Evolutionary conservation across 2,329 filamentous ascomycete species (phyloP), one percentile per base, ranked within the genome.

Genomic region (Botrytis sinoallii): DNA sequence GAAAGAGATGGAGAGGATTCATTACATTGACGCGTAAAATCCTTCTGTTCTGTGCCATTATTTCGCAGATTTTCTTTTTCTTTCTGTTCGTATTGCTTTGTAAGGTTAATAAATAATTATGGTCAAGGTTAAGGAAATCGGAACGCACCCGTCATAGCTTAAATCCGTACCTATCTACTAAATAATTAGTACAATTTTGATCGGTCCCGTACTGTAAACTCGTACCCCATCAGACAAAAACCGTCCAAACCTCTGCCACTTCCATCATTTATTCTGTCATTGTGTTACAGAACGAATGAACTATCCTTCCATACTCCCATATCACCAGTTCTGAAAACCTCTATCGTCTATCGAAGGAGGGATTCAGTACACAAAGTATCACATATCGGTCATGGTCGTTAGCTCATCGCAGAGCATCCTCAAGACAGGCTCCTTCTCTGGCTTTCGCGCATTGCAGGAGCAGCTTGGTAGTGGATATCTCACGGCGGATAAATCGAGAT

Each of bases 401-500:
- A 71, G 68, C 72, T 71, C 74, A 72, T 60, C 76, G 74, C 79
- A 80, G 75, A 74, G 73, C 70, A 74, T 78, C 69, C 77, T 80
- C 74, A 76, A 75, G 48, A 88, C 88, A 73, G 89, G 89, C 78
- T 91, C 89, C 74, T 88, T 91, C 80, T 86, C 88, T 25, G 89
- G 90, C 77, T 86, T 86, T 77, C 85, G 87, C 74, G 84, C 86
- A 52, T 79, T 77, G 35, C 76, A 84, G 64, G 82, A 84, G 73
- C 81, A 85, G 76, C 84, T 90, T 71, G 88, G 88, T 57, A 85
- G 85, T 74, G 84, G 86, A 75, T 93, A 93, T 82, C 87, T 93
- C 75, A 86, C 80, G 48, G 82, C 84, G 32, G 82, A 82, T 67
- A 77, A 76, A 70, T 76, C 78, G 70, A 69, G 69, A 35, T 66